phyloP scores from a whole-genome alignment of 2,329 filamentous ascomycete genomes.

The Ophiostoma sp. region DNA sequence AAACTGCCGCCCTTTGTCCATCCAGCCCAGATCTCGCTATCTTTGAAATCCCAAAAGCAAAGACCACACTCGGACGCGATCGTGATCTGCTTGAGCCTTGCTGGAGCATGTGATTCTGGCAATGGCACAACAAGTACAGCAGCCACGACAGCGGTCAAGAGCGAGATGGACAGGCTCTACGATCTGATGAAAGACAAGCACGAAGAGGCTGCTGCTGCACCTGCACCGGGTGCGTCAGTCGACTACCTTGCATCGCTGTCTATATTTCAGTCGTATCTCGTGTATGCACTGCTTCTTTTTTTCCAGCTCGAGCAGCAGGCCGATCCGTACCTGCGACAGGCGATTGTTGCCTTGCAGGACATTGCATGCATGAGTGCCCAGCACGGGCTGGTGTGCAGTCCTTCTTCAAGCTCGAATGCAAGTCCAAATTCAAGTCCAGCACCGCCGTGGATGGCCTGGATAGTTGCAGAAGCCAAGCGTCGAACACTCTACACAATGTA shows the following conservation, averaged over 20 bases:
- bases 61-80: not conserved
- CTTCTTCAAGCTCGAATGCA: not conserved
- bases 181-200: not conserved
- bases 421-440: not conserved
- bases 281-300: not conserved
- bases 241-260: not conserved
- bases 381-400: not conserved
- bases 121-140: not conserved
- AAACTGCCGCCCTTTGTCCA: conserved; percentile 44
- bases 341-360: not conserved
- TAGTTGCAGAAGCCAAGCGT: conserved; percentile 48
- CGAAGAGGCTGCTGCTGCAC: not conserved
- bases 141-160: not conserved
- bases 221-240: not conserved
- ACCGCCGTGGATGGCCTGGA: conserved; percentile 51
- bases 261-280: not conserved
- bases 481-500: conserved; percentile 50
- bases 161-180: conserved; percentile 1
- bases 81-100: not conserved
- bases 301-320: conserved; percentile 4
- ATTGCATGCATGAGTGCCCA: not conserved
- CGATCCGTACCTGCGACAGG: not conserved
- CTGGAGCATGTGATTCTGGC: not conserved
- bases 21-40: conserved; percentile 15
- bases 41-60: not conserved